Evolutionary conservation across 352 stramenopile species (phyloP).

Genomic region (Globisporangium abappressorium): DNA sequence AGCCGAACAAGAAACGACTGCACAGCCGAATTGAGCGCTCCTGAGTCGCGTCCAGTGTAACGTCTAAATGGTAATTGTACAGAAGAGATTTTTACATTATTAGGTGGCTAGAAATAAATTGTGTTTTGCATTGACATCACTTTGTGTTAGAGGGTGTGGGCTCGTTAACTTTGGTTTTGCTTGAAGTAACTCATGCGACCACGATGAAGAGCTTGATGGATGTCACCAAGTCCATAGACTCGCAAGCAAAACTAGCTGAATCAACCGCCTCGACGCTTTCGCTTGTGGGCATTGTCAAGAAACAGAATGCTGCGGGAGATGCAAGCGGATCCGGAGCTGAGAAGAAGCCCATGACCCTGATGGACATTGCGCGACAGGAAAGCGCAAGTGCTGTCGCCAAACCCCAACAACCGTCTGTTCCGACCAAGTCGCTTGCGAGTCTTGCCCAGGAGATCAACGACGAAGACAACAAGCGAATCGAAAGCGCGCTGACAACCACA

Average conservation of each 20-base stretch:
- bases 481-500: slow-evolving; percentile 29
- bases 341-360: slow-evolving; percentile 28
- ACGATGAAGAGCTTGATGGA: slow-evolving; percentile 38
- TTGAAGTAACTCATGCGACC: background rate
- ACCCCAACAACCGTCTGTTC: background rate
- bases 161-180: slow-evolving; percentile 1
- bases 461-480: slow-evolving; percentile 34
- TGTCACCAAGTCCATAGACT: slow-evolving; percentile 48
- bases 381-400: slow-evolving; percentile 9
- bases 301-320: slow-evolving; percentile 12
- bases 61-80: slow-evolving; percentile 12
- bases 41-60: slow-evolving; percentile 7
- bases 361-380: slow-evolving; percentile 46
- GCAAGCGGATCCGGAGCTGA: background rate
- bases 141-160: background rate
- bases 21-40: slow-evolving; percentile 20
- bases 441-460: slow-evolving; percentile 52
- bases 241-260: background rate
- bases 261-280: slow-evolving; percentile 17
- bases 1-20: slow-evolving; percentile 39
- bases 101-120: background rate
- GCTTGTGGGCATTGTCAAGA: slow-evolving; percentile 36
- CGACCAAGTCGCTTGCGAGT: slow-evolving; percentile 21
- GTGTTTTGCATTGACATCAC: background rate
- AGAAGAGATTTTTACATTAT: slow-evolving; percentile 7